These are phyloP conservation scores for Sporothrix globosa DNA, from an alignment of 2,329 filamentous ascomycete genomes.

Conservation along the genomic window DNA sequence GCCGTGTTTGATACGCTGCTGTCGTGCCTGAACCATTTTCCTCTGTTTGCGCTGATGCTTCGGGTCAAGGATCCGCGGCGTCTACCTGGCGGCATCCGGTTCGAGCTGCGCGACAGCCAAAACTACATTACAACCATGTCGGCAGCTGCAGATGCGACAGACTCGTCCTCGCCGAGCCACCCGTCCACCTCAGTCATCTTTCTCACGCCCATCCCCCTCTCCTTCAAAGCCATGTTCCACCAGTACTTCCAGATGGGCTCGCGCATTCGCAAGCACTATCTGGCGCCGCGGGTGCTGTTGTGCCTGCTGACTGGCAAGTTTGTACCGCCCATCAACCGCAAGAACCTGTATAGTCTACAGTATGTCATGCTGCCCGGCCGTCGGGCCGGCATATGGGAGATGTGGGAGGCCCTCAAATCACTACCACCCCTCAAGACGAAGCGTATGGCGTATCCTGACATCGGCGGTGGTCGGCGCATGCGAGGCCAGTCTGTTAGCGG, in stretches of 20 bases:
- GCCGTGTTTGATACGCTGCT: conserved; percentile 87
- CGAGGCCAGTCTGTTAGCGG: conserved; percentile 22
- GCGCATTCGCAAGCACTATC: conserved; percentile 91
- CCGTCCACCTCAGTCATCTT: conserved; percentile 79
- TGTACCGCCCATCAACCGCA: conserved; percentile 91
- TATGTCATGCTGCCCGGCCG: conserved; percentile 94
- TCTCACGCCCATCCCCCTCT: conserved; percentile 87
- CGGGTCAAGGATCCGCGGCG: conserved; percentile 89
- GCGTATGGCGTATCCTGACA: conserved; percentile 44
- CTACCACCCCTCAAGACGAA: conserved; percentile 52
- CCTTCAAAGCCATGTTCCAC: conserved; percentile 91
- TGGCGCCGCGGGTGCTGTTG: conserved; percentile 83
- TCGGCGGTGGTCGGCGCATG: conserved; percentile 34
- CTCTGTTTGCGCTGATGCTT: conserved; percentile 94
- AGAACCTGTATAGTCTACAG: conserved; percentile 92
- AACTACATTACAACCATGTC: conserved; percentile 38
- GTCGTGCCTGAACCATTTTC: conserved; percentile 95
- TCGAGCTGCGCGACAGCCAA: conserved; percentile 80
- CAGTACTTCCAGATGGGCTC: conserved; percentile 95
- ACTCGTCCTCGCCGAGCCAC: conserved; percentile 48
- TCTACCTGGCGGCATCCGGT: conserved; percentile 88
- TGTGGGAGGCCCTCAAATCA: conserved; percentile 74
- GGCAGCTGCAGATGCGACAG: conserved; percentile 30
- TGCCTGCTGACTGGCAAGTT: conserved; percentile 89
- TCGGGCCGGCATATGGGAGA: conserved; percentile 77